Evolutionary conservation across 2,329 filamentous ascomycete species (phyloP), one percentile per base, ranked within the genome.

Genomic region (Grosmannia penicillata): DNA sequence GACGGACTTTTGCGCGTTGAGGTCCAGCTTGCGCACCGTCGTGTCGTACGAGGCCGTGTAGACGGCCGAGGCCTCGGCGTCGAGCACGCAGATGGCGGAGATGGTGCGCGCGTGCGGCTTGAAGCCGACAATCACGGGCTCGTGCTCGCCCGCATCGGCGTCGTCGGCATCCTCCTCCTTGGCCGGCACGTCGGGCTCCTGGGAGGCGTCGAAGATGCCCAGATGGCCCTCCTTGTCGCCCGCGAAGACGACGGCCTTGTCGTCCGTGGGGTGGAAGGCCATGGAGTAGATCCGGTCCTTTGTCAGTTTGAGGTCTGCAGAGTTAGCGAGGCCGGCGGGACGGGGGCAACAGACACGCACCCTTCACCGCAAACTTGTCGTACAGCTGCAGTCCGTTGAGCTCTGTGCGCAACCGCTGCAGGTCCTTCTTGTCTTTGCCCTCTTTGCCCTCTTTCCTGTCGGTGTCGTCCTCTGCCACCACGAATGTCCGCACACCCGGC

Each of bases 11-110:
- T 82, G 82, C 51, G 84, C 86, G 26, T 75, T 70, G 0, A 98
- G 64, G 52, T 98, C 89, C 17, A 95, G 68, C 43, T 82, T 84
- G 4, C 91, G 75, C 39, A 98, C 84, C 0, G 85, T 87, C 0
- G 84, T 91, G 57, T 98, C 91, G 55, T 98, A 96, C 0, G 87
- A 95, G 0, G 82, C 77, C 0, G 86, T 84, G 51, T 80, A 93
- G 0, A 98, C 66, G 0, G 76, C 70, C 30, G 85, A 86, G 0
- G 72, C 63, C 41, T 93, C 82, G 13, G 70, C 67, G 0, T 79
- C 73, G 1, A 82, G 75, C 48, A 93, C 83, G 22, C 82, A 71
- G 53, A 96, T 85, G 0, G 82, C 78, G 1, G 83, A 78, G 36
- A 98, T 93, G 0, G 91, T 95, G 10, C 87, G 71, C 0, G 82